These are phyloP conservation scores for Penicillium cosmopolitanum DNA, from an alignment of 495 filamentous ascomycete genomes.

Conservation along the genomic window DNA sequence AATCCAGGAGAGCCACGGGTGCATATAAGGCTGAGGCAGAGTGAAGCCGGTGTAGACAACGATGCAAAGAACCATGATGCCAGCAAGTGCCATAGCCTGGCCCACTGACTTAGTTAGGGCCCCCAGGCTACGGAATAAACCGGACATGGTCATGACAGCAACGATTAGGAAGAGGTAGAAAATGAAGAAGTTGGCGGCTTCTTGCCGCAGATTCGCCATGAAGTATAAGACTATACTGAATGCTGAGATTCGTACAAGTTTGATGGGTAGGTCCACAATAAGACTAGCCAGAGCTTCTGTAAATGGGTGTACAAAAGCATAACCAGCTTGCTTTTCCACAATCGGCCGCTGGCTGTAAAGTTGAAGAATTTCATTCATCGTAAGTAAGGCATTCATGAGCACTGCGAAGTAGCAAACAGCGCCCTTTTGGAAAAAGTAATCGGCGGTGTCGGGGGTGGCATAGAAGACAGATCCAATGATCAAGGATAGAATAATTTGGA, in stretches of 20 bases:
- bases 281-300: constrained; percentile 59
- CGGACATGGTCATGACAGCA: constrained; percentile 55
- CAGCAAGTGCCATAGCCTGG: constrained; percentile 48
- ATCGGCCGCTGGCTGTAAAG: constrained; percentile 61
- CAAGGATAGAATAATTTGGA: constrained; percentile 71
- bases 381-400: constrained; percentile 57
- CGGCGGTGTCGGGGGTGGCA: constrained; percentile 40
- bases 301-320: constrained; percentile 63
- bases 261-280: constrained; percentile 58
- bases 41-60: constrained; percentile 50
- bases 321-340: constrained; percentile 63
- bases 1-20: constrained; percentile 51
- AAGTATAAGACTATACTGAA: constrained; percentile 62
- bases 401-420: constrained; percentile 87
- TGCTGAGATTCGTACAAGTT: constrained; percentile 42
- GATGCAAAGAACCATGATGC: constrained; percentile 43
- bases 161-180: constrained; percentile 55
- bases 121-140: constrained; percentile 47
- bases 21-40: constrained; percentile 46
- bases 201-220: constrained; percentile 48
- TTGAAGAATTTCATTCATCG: constrained; percentile 58
- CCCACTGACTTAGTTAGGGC: constrained; percentile 40
- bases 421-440: constrained; percentile 49
- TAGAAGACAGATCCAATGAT: constrained; percentile 86
- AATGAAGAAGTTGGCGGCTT: constrained; percentile 59